Conservation (phyloP, 192 early-diverging fungal species). For the Linnemannia zychae region DNA sequence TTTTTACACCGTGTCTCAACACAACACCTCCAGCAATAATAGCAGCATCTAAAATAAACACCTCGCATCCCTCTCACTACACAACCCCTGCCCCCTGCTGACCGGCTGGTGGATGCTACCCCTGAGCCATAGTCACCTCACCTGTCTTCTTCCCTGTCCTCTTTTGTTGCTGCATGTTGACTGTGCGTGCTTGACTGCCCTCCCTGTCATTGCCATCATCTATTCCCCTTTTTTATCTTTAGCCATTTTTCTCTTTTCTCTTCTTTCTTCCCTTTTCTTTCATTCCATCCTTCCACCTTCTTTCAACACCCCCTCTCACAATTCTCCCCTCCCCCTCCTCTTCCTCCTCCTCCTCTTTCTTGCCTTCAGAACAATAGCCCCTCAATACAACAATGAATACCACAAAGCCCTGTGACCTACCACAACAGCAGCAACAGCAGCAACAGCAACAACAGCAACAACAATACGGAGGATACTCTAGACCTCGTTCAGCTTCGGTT, state of each 20-base stretch:
- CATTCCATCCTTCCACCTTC: not conserved
- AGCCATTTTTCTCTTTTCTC: not conserved
- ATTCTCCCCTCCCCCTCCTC: not conserved
- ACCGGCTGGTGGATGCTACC: not conserved
- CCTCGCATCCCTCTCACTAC: not conserved
- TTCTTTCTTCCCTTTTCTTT: not conserved
- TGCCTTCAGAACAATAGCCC: not conserved
- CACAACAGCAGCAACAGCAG: constrained; percentile 22
- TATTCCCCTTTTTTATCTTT: not conserved
- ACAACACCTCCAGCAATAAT: not conserved
- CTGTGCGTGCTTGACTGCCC: not conserved
- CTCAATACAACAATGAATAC: constrained; percentile 15
- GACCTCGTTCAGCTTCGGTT: not conserved
- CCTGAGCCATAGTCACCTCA: not conserved
- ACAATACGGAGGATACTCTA: not conserved
- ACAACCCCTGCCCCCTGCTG: no score
- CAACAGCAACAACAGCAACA: constrained; percentile 15
- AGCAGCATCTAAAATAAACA: no score
- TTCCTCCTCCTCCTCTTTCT: not conserved
- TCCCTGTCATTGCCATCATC: not conserved
- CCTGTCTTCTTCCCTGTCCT: not conserved
- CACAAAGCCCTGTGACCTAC: constrained; percentile 10
- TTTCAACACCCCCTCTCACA: not conserved
- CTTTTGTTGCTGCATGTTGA: not conserved
- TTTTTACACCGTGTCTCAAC: no score